Conservation (phyloP, 257 asterid species). For the Solanum peruvianum region DNA sequence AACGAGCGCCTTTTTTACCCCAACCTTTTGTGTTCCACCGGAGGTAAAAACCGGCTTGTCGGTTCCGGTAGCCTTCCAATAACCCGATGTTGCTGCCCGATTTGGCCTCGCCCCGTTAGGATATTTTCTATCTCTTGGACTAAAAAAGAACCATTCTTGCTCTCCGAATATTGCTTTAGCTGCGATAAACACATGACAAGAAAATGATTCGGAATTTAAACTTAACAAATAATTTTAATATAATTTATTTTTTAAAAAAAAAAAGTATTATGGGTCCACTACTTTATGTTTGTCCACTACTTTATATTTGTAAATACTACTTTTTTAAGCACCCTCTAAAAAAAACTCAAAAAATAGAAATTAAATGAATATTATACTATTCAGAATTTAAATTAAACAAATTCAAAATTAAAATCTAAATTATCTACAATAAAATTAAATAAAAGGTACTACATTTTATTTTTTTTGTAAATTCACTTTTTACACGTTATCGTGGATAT, state of each 20-base stretch:
- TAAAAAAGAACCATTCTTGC: slow-evolving; percentile 55
- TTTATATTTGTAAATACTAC: not conserved
- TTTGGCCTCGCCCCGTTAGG: slow-evolving; percentile 52
- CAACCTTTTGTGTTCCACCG: slow-evolving; percentile 46
- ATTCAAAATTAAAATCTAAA: no score
- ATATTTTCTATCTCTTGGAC: slow-evolving; percentile 47
- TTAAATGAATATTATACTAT: no score
- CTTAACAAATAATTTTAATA: accelerated
- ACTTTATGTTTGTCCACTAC: not conserved
- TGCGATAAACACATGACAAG: not conserved
- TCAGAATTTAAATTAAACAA: no score
- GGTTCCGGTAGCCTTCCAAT: slow-evolving; percentile 54
- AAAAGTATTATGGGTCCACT: not conserved
- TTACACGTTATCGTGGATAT: not conserved
- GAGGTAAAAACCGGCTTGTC: slow-evolving; percentile 45
- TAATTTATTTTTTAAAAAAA: no score
- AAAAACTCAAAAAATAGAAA: no score
- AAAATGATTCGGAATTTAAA: not conserved
- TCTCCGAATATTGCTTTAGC: slow-evolving; percentile 49
- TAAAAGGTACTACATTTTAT: no score
- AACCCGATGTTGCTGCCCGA: slow-evolving; percentile 48
- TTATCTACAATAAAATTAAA: no score
- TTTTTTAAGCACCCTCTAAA: not conserved
- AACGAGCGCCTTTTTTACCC: slow-evolving; percentile 43
- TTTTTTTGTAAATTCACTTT: not conserved